Evolutionary conservation across 495 filamentous ascomycete species (phyloP), one percentile per base, ranked within the genome.

Genomic region (Aspergillus ellipticus): DNA sequence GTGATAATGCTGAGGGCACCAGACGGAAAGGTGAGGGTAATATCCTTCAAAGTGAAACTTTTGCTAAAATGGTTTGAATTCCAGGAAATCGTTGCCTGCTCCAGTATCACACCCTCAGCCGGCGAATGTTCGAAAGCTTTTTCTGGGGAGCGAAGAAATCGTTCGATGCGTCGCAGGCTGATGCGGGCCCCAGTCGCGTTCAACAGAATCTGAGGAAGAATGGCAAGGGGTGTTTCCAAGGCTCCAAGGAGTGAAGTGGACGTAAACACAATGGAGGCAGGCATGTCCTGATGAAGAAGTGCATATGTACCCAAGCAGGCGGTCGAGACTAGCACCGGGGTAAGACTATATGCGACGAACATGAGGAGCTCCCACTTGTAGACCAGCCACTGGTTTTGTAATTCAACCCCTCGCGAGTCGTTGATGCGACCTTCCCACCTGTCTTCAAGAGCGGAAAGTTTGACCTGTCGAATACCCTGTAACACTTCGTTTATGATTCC

Each of bases 381-480:
- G 2, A 81, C 80, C 26, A 65, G 74, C 79, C 85, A 84, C 41
- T 84, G 74, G 13, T 74, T 77, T 6, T 53, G 55, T 1, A 89
- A 74, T 61, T 90, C 87, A 35, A 75, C 73, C 22, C 79, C 75
- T 61, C 87, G 74, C 26, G 82, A 76, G 3, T 68, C 72, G 20
- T 73, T 64, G 50, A 90, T 87, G 55, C 82, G 84, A 16, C 71
- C 67, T 66, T 89, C 78, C 87, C 87, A 90, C 56, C 83, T 78
- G 7, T 66, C 64, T 63, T 90, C 87, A 16, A 86, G 69, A 19
- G 86, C 87, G 4, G 85, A 86, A 58, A 89, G 87, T 61, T 90
- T 90, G 62, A 90, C 89, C 64, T 89, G 87, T 8, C 87, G 78
- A 45, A 90, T 89, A 46, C 83, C 87, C 60, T 85, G 81, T 3